Evolutionary conservation across 1,284 basidiomycete species (phyloP).

Genomic region (Cutaneotrichosporon mucoides): DNA sequence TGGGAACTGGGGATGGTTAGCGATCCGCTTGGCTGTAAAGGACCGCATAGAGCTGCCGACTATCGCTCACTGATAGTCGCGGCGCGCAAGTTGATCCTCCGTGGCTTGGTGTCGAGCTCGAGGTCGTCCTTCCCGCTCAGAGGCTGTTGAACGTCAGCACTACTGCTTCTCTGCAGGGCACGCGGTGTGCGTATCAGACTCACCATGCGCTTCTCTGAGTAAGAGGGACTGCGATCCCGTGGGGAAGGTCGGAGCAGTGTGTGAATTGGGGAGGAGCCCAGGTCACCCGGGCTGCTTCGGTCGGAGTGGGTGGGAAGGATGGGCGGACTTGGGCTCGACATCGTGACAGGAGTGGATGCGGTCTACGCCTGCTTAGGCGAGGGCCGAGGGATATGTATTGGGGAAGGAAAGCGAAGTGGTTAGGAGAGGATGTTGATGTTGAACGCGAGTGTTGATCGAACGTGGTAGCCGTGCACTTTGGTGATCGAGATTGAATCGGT

Average conservation of each 20-base stretch:
- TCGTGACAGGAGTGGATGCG: background rate
- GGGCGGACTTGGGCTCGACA: constrained; percentile 1
- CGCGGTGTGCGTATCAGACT: background rate
- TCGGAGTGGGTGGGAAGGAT: constrained; percentile 9
- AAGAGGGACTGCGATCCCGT: background rate
- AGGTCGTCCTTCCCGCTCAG: background rate
- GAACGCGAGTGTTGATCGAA: too few species aligned
- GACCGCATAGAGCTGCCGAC: too few species aligned
- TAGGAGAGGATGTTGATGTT: too few species aligned
- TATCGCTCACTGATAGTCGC: constrained; percentile 17
- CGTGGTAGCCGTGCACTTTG: too few species aligned
- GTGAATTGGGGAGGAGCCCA: background rate
- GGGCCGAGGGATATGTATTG: too few species aligned
- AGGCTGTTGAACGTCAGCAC: background rate
- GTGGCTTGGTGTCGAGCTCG: background rate
- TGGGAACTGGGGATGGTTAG: constrained; percentile 32
- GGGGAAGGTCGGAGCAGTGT: background rate
- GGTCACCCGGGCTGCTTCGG: background rate
- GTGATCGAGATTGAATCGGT: too few species aligned
- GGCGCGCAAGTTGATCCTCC: constrained; percentile 9
- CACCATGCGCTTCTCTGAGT: background rate
- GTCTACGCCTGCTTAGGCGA: too few species aligned
- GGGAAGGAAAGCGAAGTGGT: too few species aligned
- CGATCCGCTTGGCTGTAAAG: background rate
- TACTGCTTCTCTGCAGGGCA: too few species aligned